These are phyloP conservation scores for Pichia rugopelliculosa DNA, from an alignment of 805 yeast genomes.

Conservation along the genomic window DNA sequence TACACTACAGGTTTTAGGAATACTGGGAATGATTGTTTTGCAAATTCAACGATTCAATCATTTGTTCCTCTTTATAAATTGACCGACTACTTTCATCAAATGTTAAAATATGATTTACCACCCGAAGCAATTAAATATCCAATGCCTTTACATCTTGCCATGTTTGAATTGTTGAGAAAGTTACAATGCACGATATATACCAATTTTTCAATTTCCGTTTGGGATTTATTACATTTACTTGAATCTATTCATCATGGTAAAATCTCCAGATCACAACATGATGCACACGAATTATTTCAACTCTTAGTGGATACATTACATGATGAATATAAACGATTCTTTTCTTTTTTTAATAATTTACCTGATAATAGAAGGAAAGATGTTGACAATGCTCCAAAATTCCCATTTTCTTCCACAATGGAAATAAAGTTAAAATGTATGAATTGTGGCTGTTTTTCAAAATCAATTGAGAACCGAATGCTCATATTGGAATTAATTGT, in stretches of 20 bases:
- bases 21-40: constrained; percentile 84
- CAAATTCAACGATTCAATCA: constrained; percentile 83
- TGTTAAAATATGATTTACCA: constrained; percentile 2
- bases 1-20: constrained; percentile 79
- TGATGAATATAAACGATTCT: constrained; percentile 40
- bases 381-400: constrained; percentile 38
- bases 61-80: constrained; percentile 55
- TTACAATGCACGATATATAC: constrained; percentile 57
- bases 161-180: constrained; percentile 44
- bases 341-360: constrained; percentile 42
- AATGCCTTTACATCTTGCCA: constrained; percentile 48
- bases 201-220: constrained; percentile 55
- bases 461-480: constrained; percentile 52
- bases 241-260: constrained; percentile 67
- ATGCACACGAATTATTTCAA: constrained; percentile 90
- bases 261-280: constrained; percentile 80
- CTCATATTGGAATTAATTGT: constrained; percentile 67
- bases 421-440: constrained; percentile 66
- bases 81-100: constrained; percentile 45
- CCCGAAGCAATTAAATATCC: constrained; percentile 23
- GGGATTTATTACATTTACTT: constrained; percentile 69
- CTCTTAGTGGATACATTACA: constrained; percentile 71
- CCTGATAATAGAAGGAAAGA: constrained; percentile 27
- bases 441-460: constrained; percentile 55
- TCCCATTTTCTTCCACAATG: constrained; percentile 67